Conservation (phyloP, 768 basidiomycete species). For the Nidularia sp. region DNA sequence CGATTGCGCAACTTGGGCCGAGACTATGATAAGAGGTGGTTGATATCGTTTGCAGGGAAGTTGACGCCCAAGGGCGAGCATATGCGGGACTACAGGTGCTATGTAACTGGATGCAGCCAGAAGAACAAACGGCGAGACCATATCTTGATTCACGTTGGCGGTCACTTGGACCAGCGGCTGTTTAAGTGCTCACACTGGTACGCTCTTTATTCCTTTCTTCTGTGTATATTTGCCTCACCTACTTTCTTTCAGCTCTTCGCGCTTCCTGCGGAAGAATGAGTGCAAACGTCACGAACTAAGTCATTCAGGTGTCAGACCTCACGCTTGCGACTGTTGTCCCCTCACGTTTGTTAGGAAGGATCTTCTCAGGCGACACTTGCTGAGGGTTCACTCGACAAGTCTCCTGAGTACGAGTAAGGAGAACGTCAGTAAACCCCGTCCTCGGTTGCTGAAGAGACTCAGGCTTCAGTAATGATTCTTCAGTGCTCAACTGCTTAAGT, state of each 20-base stretch:
- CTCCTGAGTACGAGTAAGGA: not conserved
- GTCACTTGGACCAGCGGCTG: slow-evolving; percentile 65
- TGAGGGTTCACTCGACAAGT: slow-evolving; percentile 44
- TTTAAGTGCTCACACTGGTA: slow-evolving; percentile 66
- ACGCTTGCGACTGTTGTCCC: slow-evolving; percentile 51
- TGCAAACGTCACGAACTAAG: slow-evolving; percentile 72
- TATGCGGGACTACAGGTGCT: slow-evolving; percentile 62
- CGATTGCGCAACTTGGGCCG: slow-evolving; percentile 46
- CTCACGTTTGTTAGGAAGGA: slow-evolving; percentile 62
- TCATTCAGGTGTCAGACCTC: slow-evolving; percentile 58
- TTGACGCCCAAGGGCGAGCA: slow-evolving; percentile 54
- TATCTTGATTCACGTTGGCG: slow-evolving; percentile 70
- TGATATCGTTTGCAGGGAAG: slow-evolving; percentile 65
- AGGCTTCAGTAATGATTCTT: too few relatives aligned
- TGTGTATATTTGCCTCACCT: not conserved
- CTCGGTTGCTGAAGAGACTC: too few relatives aligned
- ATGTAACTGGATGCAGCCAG: slow-evolving; percentile 62
- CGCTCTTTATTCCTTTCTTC: slow-evolving; percentile 14
- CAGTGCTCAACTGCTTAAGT: too few relatives aligned
- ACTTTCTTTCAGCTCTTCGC: slow-evolving; percentile 39
- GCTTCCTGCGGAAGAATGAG: slow-evolving; percentile 73
- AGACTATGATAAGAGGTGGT: slow-evolving; percentile 63
- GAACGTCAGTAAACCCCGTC: not conserved
- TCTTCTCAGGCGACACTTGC: slow-evolving; percentile 62
- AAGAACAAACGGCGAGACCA: slow-evolving; percentile 72